phyloP scores from a whole-genome alignment of 2,329 filamentous ascomycete species.

The Stromatinia cepivora region DNA sequence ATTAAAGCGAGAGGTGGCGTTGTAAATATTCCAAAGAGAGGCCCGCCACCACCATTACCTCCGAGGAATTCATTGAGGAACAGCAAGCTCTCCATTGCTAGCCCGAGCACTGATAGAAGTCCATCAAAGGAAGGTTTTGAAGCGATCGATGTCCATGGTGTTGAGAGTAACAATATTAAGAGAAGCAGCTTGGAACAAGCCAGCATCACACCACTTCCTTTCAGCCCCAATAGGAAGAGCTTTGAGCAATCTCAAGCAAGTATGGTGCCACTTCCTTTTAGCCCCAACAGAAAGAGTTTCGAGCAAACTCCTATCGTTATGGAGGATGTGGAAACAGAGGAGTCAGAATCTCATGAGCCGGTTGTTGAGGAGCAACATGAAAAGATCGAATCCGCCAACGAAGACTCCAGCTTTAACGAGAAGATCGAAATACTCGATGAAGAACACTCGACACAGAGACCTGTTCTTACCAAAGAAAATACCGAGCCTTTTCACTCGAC shows the following conservation, averaged over 20 bases:
- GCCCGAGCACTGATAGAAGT: slow-evolving; percentile 34
- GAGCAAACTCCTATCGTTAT: slow-evolving; percentile 17
- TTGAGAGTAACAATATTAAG: slow-evolving; percentile 23
- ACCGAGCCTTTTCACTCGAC: background rate
- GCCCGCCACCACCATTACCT: slow-evolving; percentile 71
- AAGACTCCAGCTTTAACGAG: background rate
- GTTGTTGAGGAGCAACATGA: slow-evolving; percentile 15
- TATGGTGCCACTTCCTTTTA: slow-evolving; percentile 15
- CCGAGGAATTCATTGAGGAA: slow-evolving; percentile 65
- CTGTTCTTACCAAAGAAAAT: background rate
- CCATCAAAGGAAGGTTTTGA: slow-evolving; percentile 40
- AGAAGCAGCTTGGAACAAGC: slow-evolving; percentile 13
- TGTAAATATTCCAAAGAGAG: slow-evolving; percentile 80
- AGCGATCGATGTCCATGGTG: slow-evolving; percentile 37
- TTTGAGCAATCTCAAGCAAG: slow-evolving; percentile 9
- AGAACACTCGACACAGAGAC: background rate
- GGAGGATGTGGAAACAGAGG: slow-evolving; percentile 21
- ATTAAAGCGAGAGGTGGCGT: slow-evolving; percentile 68
- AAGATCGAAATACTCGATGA: slow-evolving; percentile 6
- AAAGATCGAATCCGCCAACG: background rate
- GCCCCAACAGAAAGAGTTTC: slow-evolving; percentile 11
- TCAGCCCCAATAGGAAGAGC: slow-evolving; percentile 5
- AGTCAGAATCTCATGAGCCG: slow-evolving; percentile 11
- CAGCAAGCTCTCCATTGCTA: slow-evolving; percentile 35
- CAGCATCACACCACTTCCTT: background rate